Conservation (phyloP, 1,284 basidiomycete species). For the Ustilago loliicola region DNA sequence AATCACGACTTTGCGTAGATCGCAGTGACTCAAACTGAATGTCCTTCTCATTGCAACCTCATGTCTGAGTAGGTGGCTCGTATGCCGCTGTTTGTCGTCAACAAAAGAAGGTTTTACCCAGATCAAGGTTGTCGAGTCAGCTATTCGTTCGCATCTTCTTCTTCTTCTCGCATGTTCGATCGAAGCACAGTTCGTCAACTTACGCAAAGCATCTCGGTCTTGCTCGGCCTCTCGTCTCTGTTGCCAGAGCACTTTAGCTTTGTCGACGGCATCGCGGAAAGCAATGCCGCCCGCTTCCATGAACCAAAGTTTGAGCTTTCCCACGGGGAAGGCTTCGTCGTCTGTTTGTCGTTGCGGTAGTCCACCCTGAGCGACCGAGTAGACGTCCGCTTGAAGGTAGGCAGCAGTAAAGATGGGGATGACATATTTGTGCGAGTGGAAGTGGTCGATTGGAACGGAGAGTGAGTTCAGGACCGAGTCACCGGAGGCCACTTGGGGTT, state of each 20-base stretch:
- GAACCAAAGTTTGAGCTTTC: constrained; percentile 61
- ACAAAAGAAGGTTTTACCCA: not conserved
- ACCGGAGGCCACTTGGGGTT: constrained; percentile 24
- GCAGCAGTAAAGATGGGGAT: constrained; percentile 63
- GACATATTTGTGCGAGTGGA: constrained; percentile 49
- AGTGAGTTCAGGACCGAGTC: constrained; percentile 40
- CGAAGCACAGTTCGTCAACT: constrained; percentile 4
- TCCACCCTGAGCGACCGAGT: constrained; percentile 57
- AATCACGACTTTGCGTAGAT: not conserved
- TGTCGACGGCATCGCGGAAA: constrained; percentile 57
- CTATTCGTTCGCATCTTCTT: not conserved
- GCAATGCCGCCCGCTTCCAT: constrained; percentile 55
- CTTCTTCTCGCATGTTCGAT: not conserved
- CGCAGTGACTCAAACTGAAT: not conserved
- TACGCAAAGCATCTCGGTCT: constrained; percentile 56
- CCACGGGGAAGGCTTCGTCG: constrained; percentile 32
- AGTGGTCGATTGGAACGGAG: constrained; percentile 54
- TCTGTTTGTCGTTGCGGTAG: constrained; percentile 50
- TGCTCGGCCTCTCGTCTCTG: constrained; percentile 23
- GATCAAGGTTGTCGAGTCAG: not conserved
- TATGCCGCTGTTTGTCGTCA: constrained; percentile 23
- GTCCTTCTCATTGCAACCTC: not conserved
- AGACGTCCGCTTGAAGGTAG: constrained; percentile 55
- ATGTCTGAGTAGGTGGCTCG: constrained; percentile 23
- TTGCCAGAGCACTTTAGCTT: constrained; percentile 26